Percentiles rank a stretch among this genome's conserved stretches.
phyloP scores from a whole-genome alignment of 176 grass and related monocot genomes.

The Carex scoparia region DNA sequence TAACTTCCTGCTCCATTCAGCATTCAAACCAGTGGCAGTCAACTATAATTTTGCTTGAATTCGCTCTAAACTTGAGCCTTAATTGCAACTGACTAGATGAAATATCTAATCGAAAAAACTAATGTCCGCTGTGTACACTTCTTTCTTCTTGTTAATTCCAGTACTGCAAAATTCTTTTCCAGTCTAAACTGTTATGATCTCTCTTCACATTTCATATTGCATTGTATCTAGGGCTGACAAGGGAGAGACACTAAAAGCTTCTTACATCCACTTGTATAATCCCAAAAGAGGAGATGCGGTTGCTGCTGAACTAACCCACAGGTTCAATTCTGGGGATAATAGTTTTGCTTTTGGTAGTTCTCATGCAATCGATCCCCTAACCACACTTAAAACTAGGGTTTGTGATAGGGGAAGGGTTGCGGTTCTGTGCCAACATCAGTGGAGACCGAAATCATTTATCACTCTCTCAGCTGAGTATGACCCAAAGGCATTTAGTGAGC shows the following conservation, averaged over 20 bases:
- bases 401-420: constrained; percentile 55
- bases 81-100: not conserved
- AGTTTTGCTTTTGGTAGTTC: constrained; percentile 71
- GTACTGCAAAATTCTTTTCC: not conserved
- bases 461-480: constrained; percentile 75
- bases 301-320: constrained; percentile 67
- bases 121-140: not conserved
- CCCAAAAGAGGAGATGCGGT: constrained; percentile 50
- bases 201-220: not conserved
- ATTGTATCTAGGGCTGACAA: constrained; percentile 52
- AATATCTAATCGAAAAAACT: not conserved
- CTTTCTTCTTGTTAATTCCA: not conserved
- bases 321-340: constrained; percentile 66
- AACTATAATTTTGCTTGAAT: not conserved
- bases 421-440: constrained; percentile 72
- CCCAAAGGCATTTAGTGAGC: constrained; percentile 53
- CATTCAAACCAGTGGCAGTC: not conserved
- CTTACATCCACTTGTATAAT: constrained; percentile 67
- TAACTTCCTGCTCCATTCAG: not conserved
- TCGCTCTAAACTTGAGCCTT: not conserved
- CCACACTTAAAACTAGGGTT: constrained; percentile 59
- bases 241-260: constrained; percentile 77
- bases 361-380: constrained; percentile 46
- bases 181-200: not conserved
- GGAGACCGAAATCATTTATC: constrained; percentile 68